phyloP scores from a whole-genome alignment of 305 asterid species.

The Fraxinus nigra region DNA sequence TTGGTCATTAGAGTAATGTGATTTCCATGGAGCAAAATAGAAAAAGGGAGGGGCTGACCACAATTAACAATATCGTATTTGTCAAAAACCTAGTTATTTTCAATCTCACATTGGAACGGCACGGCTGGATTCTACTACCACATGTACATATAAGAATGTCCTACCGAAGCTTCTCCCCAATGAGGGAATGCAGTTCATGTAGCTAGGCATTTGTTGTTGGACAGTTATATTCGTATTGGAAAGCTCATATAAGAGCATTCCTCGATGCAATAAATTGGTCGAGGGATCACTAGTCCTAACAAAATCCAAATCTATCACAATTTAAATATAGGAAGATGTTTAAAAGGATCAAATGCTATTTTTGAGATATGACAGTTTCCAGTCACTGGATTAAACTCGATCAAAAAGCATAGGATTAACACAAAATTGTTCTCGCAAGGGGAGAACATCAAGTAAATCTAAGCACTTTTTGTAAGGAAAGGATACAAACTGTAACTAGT shows the following conservation, averaged over 20 bases:
- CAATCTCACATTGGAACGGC: neutral
- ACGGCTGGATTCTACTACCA: neutral
- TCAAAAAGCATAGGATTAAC: neutral
- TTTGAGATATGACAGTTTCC: neutral
- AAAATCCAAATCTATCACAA: neutral
- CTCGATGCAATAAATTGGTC: neutral
- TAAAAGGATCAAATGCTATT: neutral
- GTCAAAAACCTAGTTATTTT: neutral
- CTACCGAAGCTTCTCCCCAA: neutral
- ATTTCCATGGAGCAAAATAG: neutral
- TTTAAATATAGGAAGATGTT: neutral
- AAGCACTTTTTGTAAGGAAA: neutral
- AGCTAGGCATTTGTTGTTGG: neutral
- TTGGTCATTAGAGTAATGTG: neutral
- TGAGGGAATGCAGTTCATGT: neutral
- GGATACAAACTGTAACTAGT: neutral
- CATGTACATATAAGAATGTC: neutral
- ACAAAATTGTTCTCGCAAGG: neutral
- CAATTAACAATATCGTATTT: neutral
- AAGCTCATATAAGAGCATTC: neutral
- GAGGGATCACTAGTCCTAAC: neutral
- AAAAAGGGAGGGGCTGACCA: neutral
- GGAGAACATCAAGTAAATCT: neutral
- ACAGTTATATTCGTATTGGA: neutral
- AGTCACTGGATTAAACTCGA: too few species aligned